Evolutionary conservation across 2,329 filamentous ascomycete genomes (phyloP), one percentile per base, ranked within the genome.

Genomic region (Fusarium albosuccineum): DNA sequence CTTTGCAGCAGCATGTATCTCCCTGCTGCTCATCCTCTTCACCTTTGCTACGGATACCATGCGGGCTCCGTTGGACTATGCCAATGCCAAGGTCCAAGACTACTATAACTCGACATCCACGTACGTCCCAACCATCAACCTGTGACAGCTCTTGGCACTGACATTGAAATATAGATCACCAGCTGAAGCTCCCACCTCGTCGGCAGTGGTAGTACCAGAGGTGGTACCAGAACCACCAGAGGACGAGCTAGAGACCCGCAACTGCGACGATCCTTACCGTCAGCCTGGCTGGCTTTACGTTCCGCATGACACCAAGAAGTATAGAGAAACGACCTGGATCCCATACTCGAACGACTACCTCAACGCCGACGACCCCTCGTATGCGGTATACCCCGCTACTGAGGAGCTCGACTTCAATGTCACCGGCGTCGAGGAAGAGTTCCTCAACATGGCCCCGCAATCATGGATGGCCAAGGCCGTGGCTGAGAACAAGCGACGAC

Each of bases 381-480:
- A 81, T 1, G 75, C 91, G 6, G 70, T 77, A 8, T 64, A 79
- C 4, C 76, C 80, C 27, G 62, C 70, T 0, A 48, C 57, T 4
- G 29, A 65, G 4, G 79, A 87, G 1, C 87, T 92, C 16, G 92
- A 93, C 77, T 90, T 89, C 7, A 93, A 93, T 69, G 91, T 91
- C 22, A 91, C 89, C 0, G 75, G 82, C 2, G 75, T 67, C 9
- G 66, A 67, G 3, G 29, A 56, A 6, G 63, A 64, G 7, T 67
- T 57, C 3, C 63, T 69, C 1, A 51, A 70, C 1, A 34, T 63
- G 0, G 16, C 30, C 10, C 67, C 67, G 2, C 52, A 64, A 4
- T 59, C 60, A 51, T 69, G 67, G 67, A 69, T 69, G 66, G 63
- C 41, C 11, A 62, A 59, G 63, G 63, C 66, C 14, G 53, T 67